Evolutionary conservation across 140 eudicot species (phyloP), one percentile per base, ranked within the genome.

Genomic region (Cichorium intybus): DNA sequence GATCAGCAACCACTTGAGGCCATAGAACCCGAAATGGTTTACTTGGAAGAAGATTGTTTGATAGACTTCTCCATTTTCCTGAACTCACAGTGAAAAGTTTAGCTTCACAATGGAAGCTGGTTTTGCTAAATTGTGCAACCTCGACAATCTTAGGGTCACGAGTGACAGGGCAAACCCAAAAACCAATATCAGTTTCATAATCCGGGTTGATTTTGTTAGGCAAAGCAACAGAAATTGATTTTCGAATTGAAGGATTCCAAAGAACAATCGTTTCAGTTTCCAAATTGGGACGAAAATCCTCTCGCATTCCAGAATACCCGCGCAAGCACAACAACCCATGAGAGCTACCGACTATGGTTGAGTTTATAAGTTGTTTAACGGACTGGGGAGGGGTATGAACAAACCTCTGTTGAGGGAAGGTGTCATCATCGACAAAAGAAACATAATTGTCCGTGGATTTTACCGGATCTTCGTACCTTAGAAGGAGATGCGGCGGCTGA

Each of bases 101-200:
- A 60, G 21, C 22, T 39, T 33, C n/a, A 11, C 49, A 1, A 17
- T 33, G 27, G 10, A 10, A 9, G n/a, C n/a, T n/a, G n/a, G n/a
- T 2, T 0, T 4, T n/a, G 21, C 16, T 15, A 46, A 4, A 9
- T 14, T 6, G 2, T 57, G 16, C 4, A 59, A 20, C 2, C 29
- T 10, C 5, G 2, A 34, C 29, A 9, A 59, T 3, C 49, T 18
- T 59, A 33, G 65, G 49, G 41, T 56, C 41, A 26, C 22, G 5
- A 7, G 24, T 56, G n/a, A 3, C 10, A 56, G 62, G 62, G 28
- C 64, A 20, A 58, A 58, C 65, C 50, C 65, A 48, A 34, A 59
- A 59, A 33, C 65, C 66, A 31, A 31, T 31, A 31, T 3, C 37
- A 3, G 4, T 31, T 4, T 31, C 37, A 31, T 31, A 31, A 4